These are phyloP conservation scores for Spongospora subterranea DNA, from an alignment of 208 protist genomes.

Conservation along the genomic window DNA sequence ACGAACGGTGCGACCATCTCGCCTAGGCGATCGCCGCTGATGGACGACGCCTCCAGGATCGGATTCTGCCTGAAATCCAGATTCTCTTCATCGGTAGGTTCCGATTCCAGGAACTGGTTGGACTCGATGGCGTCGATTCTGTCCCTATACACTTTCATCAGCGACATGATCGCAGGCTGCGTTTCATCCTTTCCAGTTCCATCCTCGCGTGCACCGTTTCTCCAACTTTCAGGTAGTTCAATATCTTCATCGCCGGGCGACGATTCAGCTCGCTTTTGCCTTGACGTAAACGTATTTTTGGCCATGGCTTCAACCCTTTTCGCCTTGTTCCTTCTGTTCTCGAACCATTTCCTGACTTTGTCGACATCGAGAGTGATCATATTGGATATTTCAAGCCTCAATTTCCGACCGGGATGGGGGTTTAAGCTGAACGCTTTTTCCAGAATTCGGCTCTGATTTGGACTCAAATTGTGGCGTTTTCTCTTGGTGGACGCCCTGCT, in stretches of 20 bases:
- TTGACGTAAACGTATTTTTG: neutral
- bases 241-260: neutral
- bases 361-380: conserved; percentile 12
- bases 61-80: neutral
- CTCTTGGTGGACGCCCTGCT: neutral
- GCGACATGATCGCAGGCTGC: neutral
- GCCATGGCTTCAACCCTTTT: neutral
- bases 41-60: neutral
- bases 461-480: conserved; percentile 38
- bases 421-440: conserved; percentile 23
- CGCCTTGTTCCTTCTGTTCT: conserved; percentile 33
- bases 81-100: neutral
- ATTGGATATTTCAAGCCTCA: neutral
- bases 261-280: neutral
- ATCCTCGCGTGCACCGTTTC: neutral
- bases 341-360: conserved; percentile 55
- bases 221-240: neutral
- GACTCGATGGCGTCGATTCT: neutral
- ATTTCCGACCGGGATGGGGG: conserved; percentile 21
- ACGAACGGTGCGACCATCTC: neutral
- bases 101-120: no score
- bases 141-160: neutral
- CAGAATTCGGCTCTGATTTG: conserved; percentile 5
- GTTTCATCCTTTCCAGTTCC: neutral
- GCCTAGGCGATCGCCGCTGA: neutral